Percentiles rank a stretch among this genome's conserved stretches.
Evolutionary conservation across 495 filamentous ascomycete species (phyloP).

Genomic region (Penicillium waksmanii): DNA sequence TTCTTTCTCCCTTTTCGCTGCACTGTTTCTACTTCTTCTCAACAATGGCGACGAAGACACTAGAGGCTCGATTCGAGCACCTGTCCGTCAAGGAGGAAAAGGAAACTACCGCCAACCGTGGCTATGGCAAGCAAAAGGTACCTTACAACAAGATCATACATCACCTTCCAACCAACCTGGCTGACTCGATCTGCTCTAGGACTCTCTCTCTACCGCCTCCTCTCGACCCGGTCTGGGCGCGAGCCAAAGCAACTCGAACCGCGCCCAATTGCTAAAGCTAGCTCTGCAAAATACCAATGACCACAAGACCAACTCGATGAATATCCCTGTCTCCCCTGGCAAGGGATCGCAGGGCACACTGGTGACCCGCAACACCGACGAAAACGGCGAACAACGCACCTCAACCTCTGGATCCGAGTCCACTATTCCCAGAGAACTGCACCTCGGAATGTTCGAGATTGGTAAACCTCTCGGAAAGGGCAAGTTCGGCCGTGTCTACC

Average conservation of each 20-base stretch:
- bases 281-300: conserved; percentile 76
- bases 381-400: conserved; percentile 58
- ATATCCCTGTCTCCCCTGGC: conserved; percentile 34
- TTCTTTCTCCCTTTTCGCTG: conserved; percentile 3
- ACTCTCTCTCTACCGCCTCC: conserved; percentile 53
- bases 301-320: conserved; percentile 53
- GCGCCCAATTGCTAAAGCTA: conserved; percentile 77
- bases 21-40: conserved; percentile 14
- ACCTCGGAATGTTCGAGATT: conserved; percentile 99
- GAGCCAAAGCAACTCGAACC: conserved; percentile 61
- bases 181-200: conserved; percentile 37
- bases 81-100: conserved; percentile 84
- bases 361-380: conserved; percentile 55
- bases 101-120: conserved; percentile 51
- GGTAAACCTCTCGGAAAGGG: conserved; percentile 94
- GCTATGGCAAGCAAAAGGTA: conserved; percentile 74
- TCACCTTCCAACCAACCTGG: not conserved
- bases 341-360: conserved; percentile 43
- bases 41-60: conserved; percentile 59
- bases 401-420: conserved; percentile 60
- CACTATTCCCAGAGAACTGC: conserved; percentile 70
- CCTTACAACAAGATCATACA: not conserved
- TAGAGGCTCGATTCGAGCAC: conserved; percentile 82
- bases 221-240: conserved; percentile 57
- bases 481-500: conserved; percentile 95